phyloP scores from a whole-genome alignment of 2,329 filamentous ascomycete species.

The Trichoderma brevicompactum region DNA sequence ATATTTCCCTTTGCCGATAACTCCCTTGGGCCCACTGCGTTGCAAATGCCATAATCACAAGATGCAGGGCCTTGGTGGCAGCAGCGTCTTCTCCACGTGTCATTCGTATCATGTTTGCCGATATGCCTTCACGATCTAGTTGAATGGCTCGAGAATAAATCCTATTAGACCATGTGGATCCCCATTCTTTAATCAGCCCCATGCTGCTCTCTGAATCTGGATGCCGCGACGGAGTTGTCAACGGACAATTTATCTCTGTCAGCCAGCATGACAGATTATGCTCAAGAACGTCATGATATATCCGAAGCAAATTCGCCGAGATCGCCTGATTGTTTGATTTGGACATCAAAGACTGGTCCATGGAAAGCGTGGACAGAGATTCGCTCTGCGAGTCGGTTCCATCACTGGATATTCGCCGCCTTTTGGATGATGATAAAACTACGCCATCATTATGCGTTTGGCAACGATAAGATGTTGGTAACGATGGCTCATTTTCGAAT shows the following conservation, averaged over 20 bases:
- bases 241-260: slow-evolving; percentile 1
- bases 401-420: background rate
- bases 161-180: slow-evolving; percentile 1
- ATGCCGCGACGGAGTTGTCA: background rate
- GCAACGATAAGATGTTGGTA: background rate
- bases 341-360: background rate
- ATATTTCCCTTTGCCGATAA: background rate
- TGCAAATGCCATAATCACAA: slow-evolving; percentile 6
- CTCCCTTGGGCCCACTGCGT: slow-evolving; percentile 5
- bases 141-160: slow-evolving; percentile 1
- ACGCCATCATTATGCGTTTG: background rate
- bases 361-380: background rate
- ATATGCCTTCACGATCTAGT: background rate
- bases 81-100: background rate
- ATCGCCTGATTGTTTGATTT: background rate
- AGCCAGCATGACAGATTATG: slow-evolving; percentile 5
- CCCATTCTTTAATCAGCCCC: slow-evolving; percentile 2
- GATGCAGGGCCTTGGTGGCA: background rate
- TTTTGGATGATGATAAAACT: background rate
- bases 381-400: background rate
- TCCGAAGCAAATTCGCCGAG: background rate
- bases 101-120: background rate
- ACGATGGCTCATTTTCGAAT: background rate
- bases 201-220: background rate
- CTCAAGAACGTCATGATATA: slow-evolving; percentile 3